Base-by-base conservation (phyloP, 2,329 filamentous ascomycete species). In the Sclerotinia spermophila region DNA sequence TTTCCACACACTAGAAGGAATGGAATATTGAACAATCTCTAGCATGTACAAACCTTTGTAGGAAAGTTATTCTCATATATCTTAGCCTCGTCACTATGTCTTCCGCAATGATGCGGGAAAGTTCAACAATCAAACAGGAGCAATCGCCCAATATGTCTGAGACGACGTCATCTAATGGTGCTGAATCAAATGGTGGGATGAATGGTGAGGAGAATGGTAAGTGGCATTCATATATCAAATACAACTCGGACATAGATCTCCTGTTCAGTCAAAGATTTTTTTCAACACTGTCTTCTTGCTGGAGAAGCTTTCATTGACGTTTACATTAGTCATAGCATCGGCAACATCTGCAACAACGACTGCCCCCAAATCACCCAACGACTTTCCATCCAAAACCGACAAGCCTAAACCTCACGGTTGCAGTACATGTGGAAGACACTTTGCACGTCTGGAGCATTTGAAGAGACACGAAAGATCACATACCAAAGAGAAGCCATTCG, bases 391-490 rank as follows among this genome's bases (percentile, higher is more conserved):
- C 65, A 99, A 98, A 84, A 97, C 94, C 74, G 96, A 99, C 82
- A 99, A 98, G 84, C 96, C 96, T 70, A 89, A 95, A 74, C 96
- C 96, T 74, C 96, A 99, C 82, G 90, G 97, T 72, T 99, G 96
- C 83, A 89, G 86, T 55, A 98, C 94, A 62, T 99, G 96, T 81
- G 88, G 90, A 78, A 90, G 96, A 75, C 97, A 93, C 44, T 99
- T 99, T 81, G 96, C 96, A 71, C 90, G 96, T 72, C 84, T 99
- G 77, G 96, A 99, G 83, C 96, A 99, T 81, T 84, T 99, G 75
- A 99, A 99, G 84, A 91, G 96, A 72, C 96, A 99, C 82, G 96
- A 98, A 83, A 89, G 96, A 73, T 97, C 94, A n/a, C 94, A 97
- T 80, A 97, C 94, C 59, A 97, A 99, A 69, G 79, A 99, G 83